A percentile compares a stretch with the other conserved stretches of the same genome.
These are phyloP conservation scores for Citrullus mucosospermus DNA, from an alignment of 306 rosid genomes.

Conservation along the genomic window DNA sequence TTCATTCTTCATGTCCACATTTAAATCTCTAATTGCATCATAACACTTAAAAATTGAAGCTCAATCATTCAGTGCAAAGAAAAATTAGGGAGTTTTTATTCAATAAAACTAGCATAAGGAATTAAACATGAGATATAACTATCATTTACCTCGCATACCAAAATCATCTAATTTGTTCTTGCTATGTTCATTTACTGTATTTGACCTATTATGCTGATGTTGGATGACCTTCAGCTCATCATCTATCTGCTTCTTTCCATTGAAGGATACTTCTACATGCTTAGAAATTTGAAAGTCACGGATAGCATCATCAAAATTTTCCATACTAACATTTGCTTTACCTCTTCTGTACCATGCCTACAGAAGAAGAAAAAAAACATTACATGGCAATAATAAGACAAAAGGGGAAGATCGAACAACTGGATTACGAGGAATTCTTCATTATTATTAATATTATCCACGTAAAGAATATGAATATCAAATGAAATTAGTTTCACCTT, in stretches of 20 bases:
- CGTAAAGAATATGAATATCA: neutral
- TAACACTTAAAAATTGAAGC: neutral
- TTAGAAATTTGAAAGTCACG: conserved; percentile 56
- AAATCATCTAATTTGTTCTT: conserved; percentile 20
- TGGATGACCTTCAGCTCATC: conserved; percentile 41
- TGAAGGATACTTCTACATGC: conserved; percentile 34
- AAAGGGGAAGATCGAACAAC: neutral
- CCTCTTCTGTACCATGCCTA: conserved; percentile 95
- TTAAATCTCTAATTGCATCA: neutral
- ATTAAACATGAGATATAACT: neutral
- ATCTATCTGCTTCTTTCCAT: conserved; percentile 64
- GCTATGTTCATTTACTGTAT: conserved; percentile 18
- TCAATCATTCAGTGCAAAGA: neutral
- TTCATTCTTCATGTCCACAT: neutral
- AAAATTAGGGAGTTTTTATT: neutral
- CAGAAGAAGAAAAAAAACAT: neutral
- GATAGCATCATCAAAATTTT: conserved; percentile 47
- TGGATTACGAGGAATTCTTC: neutral
- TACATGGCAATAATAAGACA: conserved; percentile 5
- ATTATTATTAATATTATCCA: neutral
- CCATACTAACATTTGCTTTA: conserved; percentile 46
- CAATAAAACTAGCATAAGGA: neutral
- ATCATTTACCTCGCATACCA: neutral
- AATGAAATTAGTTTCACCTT: conserved; percentile 35
- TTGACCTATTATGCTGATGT: conserved; percentile 19